Evolutionary conservation across 768 basidiomycete genomes (phyloP).

Genomic region (Boletus speciosus): DNA sequence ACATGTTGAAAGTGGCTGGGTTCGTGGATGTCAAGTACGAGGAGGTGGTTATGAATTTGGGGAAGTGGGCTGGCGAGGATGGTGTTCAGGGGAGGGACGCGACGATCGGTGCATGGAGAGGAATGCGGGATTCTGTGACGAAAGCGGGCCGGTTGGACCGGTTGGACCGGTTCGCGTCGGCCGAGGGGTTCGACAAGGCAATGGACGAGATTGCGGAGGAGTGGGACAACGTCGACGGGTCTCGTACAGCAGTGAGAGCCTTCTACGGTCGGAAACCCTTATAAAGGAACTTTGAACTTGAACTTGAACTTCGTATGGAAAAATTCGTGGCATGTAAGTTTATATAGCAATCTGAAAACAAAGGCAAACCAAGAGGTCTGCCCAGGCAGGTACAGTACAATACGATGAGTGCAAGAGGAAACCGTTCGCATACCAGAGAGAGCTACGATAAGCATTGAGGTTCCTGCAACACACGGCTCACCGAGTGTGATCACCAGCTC

Average conservation of each 20-base stretch:
- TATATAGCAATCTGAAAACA: too few relatives aligned
- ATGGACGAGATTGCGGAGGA: slow-evolving; percentile 21
- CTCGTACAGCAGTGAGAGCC: slow-evolving; percentile 1
- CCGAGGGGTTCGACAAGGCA: slow-evolving; percentile 18
- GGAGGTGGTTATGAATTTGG: slow-evolving; percentile 16
- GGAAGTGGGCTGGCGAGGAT: slow-evolving; percentile 25
- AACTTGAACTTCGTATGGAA: too few relatives aligned
- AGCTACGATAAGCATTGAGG: too few relatives aligned
- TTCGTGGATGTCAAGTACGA: slow-evolving; percentile 20
- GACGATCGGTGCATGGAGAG: slow-evolving; percentile 20
- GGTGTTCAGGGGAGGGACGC: slow-evolving; percentile 17
- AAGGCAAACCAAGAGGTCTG: too few relatives aligned
- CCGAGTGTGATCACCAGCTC: not conserved
- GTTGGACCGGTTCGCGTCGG: slow-evolving; percentile 11
- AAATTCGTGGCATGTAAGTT: too few relatives aligned
- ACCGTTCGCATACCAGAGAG: too few relatives aligned
- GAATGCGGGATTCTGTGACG: slow-evolving; percentile 22
- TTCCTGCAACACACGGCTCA: too few relatives aligned
- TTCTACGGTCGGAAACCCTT: slow-evolving; percentile 17
- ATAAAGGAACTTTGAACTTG: not conserved
- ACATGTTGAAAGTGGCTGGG: slow-evolving; percentile 19
- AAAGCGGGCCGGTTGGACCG: slow-evolving; percentile 14
- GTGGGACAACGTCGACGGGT: slow-evolving; percentile 23
- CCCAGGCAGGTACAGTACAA: too few relatives aligned
- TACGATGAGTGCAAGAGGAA: too few relatives aligned